Conservation (phyloP, 306 rosid genomes). For the Alnus glutinosa region DNA sequence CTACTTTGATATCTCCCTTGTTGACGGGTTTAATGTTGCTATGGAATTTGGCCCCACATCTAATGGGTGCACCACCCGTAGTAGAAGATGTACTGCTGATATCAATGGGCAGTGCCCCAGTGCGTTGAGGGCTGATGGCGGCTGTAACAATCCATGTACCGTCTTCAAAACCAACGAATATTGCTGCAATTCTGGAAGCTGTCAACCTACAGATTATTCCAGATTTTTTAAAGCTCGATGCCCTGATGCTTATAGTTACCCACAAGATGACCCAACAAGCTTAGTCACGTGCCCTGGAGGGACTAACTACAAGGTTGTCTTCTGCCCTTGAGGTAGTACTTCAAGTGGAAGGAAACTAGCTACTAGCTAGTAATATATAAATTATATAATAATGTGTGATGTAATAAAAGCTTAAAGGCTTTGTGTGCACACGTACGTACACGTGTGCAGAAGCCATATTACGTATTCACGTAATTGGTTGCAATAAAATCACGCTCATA, state of each 20-base stretch:
- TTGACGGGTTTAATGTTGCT: constrained; percentile 57
- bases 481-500: too few species aligned
- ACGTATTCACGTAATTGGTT: too few species aligned
- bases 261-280: constrained; percentile 53
- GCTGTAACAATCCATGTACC: constrained; percentile 58
- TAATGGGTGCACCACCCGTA: constrained; percentile 30
- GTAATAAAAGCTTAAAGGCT: not conserved
- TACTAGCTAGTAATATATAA: too few species aligned
- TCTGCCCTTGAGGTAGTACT: constrained; percentile 33
- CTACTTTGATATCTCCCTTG: constrained; percentile 47
- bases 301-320: constrained; percentile 39
- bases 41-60: constrained; percentile 39
- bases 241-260: constrained; percentile 51
- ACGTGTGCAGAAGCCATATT: not conserved
- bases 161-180: constrained; percentile 37
- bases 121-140: constrained; percentile 38
- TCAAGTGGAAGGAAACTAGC: not conserved
- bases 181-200: constrained; percentile 38
- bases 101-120: constrained; percentile 56
- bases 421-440: not conserved
- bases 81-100: constrained; percentile 37
- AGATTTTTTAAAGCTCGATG: constrained; percentile 50
- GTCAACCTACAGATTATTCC: constrained; percentile 46
- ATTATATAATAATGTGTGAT: not conserved
- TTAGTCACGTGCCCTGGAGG: constrained; percentile 46